Conservation (phyloP, 2,329 filamentous ascomycete genomes). For the Epicoccum nigrum region DNA sequence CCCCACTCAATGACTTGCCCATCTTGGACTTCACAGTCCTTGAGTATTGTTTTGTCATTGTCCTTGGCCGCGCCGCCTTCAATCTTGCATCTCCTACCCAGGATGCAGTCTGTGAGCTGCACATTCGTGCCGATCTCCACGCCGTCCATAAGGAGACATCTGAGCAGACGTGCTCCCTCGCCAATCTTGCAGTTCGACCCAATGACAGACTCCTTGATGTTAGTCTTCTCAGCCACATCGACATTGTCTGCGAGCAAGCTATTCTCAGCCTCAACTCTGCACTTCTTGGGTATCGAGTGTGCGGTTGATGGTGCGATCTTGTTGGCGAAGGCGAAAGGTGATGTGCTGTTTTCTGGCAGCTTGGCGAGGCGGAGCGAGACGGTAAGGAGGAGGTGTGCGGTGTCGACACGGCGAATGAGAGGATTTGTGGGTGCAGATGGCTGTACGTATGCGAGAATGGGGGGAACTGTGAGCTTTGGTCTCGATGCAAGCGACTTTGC, state of each 20-base stretch:
- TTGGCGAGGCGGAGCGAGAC: slow-evolving; percentile 88
- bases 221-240: slow-evolving; percentile 82
- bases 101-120: slow-evolving; percentile 84
- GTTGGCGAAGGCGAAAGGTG: slow-evolving; percentile 75
- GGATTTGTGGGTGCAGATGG: slow-evolving; percentile 63
- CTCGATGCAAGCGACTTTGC: slow-evolving; percentile 36
- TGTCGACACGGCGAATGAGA: slow-evolving; percentile 87
- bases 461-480: slow-evolving; percentile 63
- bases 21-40: slow-evolving; percentile 91
- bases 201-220: slow-evolving; percentile 91
- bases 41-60: slow-evolving; percentile 62
- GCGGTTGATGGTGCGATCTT: slow-evolving; percentile 77
- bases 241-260: slow-evolving; percentile 88
- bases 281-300: slow-evolving; percentile 77
- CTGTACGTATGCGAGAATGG: slow-evolving; percentile 83
- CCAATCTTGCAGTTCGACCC: slow-evolving; percentile 87
- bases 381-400: slow-evolving; percentile 77
- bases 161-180: slow-evolving; percentile 81
- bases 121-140: slow-evolving; percentile 83
- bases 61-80: slow-evolving; percentile 71
- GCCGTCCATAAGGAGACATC: slow-evolving; percentile 92
- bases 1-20: slow-evolving; percentile 80
- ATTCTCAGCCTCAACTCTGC: slow-evolving; percentile 82
- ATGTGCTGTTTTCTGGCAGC: slow-evolving; percentile 64
- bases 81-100: slow-evolving; percentile 80